Evolutionary conservation across 2,329 filamentous ascomycete genomes (phyloP), one percentile per base, ranked within the genome.

Genomic region (Metarhizium brunneum): DNA sequence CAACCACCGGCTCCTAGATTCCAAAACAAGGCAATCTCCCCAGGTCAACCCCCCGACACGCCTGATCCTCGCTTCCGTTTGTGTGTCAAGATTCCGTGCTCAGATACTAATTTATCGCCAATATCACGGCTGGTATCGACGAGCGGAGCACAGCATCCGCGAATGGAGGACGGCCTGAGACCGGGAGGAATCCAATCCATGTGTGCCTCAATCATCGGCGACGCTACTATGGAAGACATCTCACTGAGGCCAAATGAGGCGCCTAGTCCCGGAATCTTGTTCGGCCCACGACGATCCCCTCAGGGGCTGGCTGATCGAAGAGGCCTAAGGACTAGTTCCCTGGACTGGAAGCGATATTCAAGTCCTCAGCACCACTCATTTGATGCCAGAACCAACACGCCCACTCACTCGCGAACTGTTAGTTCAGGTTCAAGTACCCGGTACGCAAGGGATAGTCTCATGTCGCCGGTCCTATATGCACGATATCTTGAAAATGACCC

Each of bases 101-200:
- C 32, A 10, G 7, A 35, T 35, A 2, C 32, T 11, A 35, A 35
- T 35, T 11, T 35, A 35, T 35, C 10, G 10, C 32, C 32, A 35
- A 18, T 20, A 45, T 36, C 38, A 32, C 18, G 20, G 14, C 29
- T 43, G 10, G 47, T 49, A n/a, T 52, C 54, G 16, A 29, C 25
- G 3, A 11, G 30, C 5, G 25, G 16, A n/a, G 3, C 20, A 45
- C 36, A 40, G 20, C 30, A 38, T 11, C 29, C 50, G 13, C 13
- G 14, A 13, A n/a, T 50, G n/a, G 51, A 50, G n/a, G 51, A 50
- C 14, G 50, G 18, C 5, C 36, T 53, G 6, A 36, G 16, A 13
- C 30, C 47, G 1, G 47, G 38, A 7, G 49, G 51, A n/a, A 54
- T 56, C 16, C 50, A 50, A 20, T 53, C 55, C 18, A 40, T 54